Evolutionary conservation across 805 yeast genomes (phyloP), one percentile per base, ranked within the genome.

Genomic region (Cyberlindnera sargentensis): DNA sequence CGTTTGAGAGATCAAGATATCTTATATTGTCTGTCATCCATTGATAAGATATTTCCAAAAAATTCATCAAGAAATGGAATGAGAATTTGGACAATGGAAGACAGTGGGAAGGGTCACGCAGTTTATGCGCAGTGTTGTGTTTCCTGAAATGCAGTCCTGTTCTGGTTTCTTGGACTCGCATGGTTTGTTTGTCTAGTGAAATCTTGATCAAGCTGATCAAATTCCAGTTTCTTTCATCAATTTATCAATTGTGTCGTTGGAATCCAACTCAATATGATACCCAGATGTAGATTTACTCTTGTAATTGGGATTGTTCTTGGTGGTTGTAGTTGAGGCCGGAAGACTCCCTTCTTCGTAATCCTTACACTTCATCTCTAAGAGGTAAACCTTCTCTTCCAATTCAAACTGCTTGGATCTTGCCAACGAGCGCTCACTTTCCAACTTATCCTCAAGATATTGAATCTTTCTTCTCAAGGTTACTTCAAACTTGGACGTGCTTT

Each of bases 351-450:
- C 48, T 31, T 55, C 50, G 28, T 53, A 50, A 11, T 62, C 63
- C 37, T 54, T 52, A 8, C 56, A 34, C 44, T 52, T 56, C 25
- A 50, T 39, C 35, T 61, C 62, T 9, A 57, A 37, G 8, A 52
- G 36, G 15, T 52, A 51, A 3, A 59, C 45, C 31, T 50, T 53
- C 34, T 60, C 61, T 7, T 57, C 52, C 26, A 61, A 46, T 3
- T 53, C 53, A 42, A 62, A 60, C n/a, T 60, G 62, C 24, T 53
- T 51, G 34, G 55, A 53, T 37, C 62, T 67, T 31, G 53, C 28
- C 33, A 47, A n/a, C 39, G 48, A 15, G 47, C 49, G 38, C 15
- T 51, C 49, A 7, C 52, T 48, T 7, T 54, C 55, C 11, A 62
- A 25, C 41, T 58, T 61, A 10, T 55, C 51, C 39, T 63, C 64